Base-by-base conservation (phyloP, 768 basidiomycete genomes). In the Tulasnella sp. region DNA sequence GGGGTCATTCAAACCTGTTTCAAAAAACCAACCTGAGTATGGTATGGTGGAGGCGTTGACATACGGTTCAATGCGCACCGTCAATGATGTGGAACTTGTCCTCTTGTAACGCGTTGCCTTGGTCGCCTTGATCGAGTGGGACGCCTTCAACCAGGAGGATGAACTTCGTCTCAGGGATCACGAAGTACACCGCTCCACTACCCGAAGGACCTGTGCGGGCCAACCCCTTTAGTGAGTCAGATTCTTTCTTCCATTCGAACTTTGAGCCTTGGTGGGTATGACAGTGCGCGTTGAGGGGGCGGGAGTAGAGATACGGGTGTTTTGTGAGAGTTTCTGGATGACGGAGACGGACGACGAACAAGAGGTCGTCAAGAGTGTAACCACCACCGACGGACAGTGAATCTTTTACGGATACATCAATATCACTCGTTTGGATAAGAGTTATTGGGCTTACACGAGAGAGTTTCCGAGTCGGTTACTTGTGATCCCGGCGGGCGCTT, bases 191-290 rank as follows among this genome's bases (percentile, higher is more conserved):
- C n/a, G n/a, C 60, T 64, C 24, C 60, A 31, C 60, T 64, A 8
- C 60, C 60, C 60, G n/a, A 31, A 28, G 60, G 60, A 31, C 60
- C 60, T 28, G 60, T 64, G 31, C 60, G 60, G 60, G 60, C 60
- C 9, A 60, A 28, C 24, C 58, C 58, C 24, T 60, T 60, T 8
- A 64, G 60, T 5, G 60, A 64, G 31, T 64, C 60, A 1, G 60
- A 64, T 24, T 64, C 60, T 64, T 64, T 64, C 31, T 64, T 64
- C 60, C 60, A 64, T 31, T 64, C 60, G 8, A 64, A 64, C 60
- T 64, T 64, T 24, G 60, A 64, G 60, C 60, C 60, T 64, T 64
- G n/a, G 12, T 31, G 60, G 7, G 60, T 64, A 31, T 64, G 60
- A 28, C 60, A 64, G 60, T 31, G 60, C 24, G 60, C 60, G 31